Percentiles rank a stretch among this genome's conserved stretches.
phyloP scores from a whole-genome alignment of 1,139 yeast genomes.

The Debaryomycetaceae sp. region DNA sequence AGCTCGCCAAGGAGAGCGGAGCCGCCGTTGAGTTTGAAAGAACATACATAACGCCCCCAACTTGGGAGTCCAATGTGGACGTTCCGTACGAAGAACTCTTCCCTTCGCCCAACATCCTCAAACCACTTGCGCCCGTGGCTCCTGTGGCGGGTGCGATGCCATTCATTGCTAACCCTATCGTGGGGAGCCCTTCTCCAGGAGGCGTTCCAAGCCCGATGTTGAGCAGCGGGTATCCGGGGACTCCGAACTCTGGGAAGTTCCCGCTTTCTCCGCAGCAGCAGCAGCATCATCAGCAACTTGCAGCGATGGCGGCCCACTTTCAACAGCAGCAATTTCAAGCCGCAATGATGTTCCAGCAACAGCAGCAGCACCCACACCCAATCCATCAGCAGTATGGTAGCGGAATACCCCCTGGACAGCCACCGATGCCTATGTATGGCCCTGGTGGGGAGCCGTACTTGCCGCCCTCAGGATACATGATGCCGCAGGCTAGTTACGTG shows the following conservation, averaged over 20 bases:
- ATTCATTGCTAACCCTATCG: slow-evolving; percentile 32
- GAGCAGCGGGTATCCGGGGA: slow-evolving; percentile 9
- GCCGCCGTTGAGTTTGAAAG: slow-evolving; percentile 40
- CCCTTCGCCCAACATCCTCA: slow-evolving; percentile 18
- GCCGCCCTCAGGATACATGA: slow-evolving; percentile 36
- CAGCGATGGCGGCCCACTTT: slow-evolving; percentile 27
- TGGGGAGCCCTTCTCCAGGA: slow-evolving; percentile 19
- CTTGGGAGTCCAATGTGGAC: slow-evolving; percentile 65
- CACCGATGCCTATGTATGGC: slow-evolving; percentile 29
- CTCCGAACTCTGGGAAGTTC: slow-evolving; percentile 16
- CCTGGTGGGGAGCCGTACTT: slow-evolving; percentile 32
- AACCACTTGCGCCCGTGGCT: slow-evolving; percentile 4
- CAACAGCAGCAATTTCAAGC: slow-evolving; percentile 29
- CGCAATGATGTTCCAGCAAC: slow-evolving; percentile 19
- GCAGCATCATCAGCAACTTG: slow-evolving; percentile 19
- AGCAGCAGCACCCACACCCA: slow-evolving; percentile 17
- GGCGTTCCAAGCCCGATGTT: slow-evolving; percentile 11
- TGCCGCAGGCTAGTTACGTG: slow-evolving; percentile 25
- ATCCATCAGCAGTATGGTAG: slow-evolving; percentile 23
- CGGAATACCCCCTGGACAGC: slow-evolving; percentile 32
- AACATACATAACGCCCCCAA: slow-evolving; percentile 74
- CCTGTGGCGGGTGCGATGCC: slow-evolving; percentile 17
- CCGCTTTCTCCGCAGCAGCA: slow-evolving; percentile 22
- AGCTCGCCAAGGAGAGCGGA: slow-evolving; percentile 28
- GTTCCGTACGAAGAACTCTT: slow-evolving; percentile 48